These are phyloP conservation scores for Penicillium digitatum DNA, from an alignment of 2,329 filamentous ascomycete species.

Conservation along the genomic window DNA sequence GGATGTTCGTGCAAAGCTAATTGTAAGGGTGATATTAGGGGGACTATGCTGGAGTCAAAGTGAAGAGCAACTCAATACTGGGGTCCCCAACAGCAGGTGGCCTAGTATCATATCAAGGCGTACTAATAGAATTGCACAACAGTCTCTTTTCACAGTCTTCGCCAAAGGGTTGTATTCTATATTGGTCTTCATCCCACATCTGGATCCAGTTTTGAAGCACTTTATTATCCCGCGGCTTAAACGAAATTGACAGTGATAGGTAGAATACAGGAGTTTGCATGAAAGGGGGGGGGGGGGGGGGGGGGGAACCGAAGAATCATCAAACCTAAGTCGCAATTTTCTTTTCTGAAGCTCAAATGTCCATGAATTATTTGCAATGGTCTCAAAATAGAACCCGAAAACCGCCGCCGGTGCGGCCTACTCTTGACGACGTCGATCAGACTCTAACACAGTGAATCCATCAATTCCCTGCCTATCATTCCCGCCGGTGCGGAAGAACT, in stretches of 20 bases:
- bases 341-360: not conserved
- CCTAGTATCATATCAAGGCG: not conserved
- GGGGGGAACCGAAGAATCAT: not conserved
- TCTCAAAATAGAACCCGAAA: not conserved
- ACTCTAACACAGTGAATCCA: conserved; percentile 40
- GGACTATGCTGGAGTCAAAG: not conserved
- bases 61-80: not conserved
- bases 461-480: conserved; percentile 37
- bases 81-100: not conserved
- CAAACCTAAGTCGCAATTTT: not conserved
- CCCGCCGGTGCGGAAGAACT: conserved; percentile 43
- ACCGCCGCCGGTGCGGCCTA: not conserved
- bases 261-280: not conserved
- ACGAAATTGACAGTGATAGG: not conserved
- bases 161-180: not conserved
- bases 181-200: not conserved
- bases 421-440: conserved; percentile 30
- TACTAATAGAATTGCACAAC: not conserved
- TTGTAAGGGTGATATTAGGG: not conserved
- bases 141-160: not conserved
- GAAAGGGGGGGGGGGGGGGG: not conserved
- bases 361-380: not conserved
- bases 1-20: not conserved
- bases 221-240: not conserved
- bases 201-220: not conserved